Percentiles rank a stretch among this genome's conserved stretches.
Conservation (phyloP, 768 basidiomycete genomes). For the Gloeopeniophorella convolvens region DNA sequence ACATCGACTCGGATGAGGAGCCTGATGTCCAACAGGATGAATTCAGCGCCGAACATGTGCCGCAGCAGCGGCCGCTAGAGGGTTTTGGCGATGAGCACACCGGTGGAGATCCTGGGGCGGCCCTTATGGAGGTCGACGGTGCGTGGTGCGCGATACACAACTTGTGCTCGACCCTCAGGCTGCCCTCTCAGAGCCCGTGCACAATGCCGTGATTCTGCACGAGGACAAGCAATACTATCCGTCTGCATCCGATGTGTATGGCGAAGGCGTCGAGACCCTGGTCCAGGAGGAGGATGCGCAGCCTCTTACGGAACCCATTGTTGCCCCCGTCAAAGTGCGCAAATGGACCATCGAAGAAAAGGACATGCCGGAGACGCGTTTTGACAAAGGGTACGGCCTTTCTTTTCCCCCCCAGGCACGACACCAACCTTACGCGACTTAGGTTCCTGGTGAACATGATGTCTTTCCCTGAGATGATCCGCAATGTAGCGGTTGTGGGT, state of each 20-base stretch:
- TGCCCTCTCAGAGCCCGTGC: constrained; percentile 51
- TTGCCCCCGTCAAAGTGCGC: constrained; percentile 90
- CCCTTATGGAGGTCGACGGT: constrained; percentile 87
- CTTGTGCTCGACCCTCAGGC: not conserved
- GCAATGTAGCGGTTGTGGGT: constrained; percentile 94
- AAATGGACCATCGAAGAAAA: constrained; percentile 96
- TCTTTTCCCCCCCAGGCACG: too few species aligned
- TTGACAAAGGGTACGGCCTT: constrained; percentile 80
- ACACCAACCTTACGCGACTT: too few species aligned
- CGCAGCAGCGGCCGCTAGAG: constrained; percentile 53
- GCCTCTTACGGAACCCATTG: constrained; percentile 88
- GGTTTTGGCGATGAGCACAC: constrained; percentile 71
- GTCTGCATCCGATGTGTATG: constrained; percentile 87
- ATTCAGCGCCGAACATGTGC: constrained; percentile 35
- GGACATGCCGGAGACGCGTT: constrained; percentile 93
- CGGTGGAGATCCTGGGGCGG: constrained; percentile 43
- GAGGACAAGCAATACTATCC: constrained; percentile 99
- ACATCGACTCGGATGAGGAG: constrained; percentile 83
- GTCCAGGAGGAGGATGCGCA: constrained; percentile 99
- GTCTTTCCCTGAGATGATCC: constrained; percentile 86
- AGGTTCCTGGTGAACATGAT: constrained; percentile 93
- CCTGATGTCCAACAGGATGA: constrained; percentile 48
- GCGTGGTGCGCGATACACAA: constrained; percentile 16
- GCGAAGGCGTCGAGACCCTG: constrained; percentile 87
- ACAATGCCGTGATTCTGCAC: constrained; percentile 83